Base-by-base conservation (phyloP, 805 yeast species). In the Osmozyma mogii region DNA sequence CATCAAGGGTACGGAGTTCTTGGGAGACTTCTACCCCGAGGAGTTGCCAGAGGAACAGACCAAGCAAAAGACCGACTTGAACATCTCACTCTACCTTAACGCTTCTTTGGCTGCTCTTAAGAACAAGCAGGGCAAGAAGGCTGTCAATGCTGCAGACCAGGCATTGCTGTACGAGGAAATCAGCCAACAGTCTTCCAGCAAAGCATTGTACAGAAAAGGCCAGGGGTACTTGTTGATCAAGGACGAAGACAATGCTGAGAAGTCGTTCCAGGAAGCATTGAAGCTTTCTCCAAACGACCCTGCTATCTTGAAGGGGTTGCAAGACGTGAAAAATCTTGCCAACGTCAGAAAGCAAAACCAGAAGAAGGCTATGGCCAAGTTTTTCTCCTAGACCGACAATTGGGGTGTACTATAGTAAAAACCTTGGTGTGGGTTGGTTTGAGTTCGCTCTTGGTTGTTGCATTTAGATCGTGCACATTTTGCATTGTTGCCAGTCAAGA, bases 161-260 rank as follows among this genome's bases (percentile, higher is more conserved):
- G 95, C 84, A 1, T 58, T 84, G 22, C 80, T 72, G 30, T 70
- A 68, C 15, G 79, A 72, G 21, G 56, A 54, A 3, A 59, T 76
- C 4, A 83, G 73, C 32, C 80, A 72, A 23, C 71, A 76, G 38
- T 75, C 85, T 14, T 72, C 70, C 51, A 84, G 94, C 11, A 88
- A 88, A 62, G 96, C 96, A 0, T 60, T 73, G 25, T 88, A 78
- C 63, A 78, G 97, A 53, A 77, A 89, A 54, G 96, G 94, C 21
- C 61, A 70, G 48, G 95, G 92, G 1, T 69, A 75, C 45, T 55
- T 73, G 36, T 56, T 70, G 6, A 59, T 67, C 14, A 79, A 79
- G 47, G 78, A 83, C 47, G 78, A 75, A 31, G 89, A 79, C 17
- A 70, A 64, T 34, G 94, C 95, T 0, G 59, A 79, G 29, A 56